These are phyloP conservation scores for Fusarium vanettenii DNA, from an alignment of 2,329 filamentous ascomycete genomes.

Conservation along the genomic window DNA sequence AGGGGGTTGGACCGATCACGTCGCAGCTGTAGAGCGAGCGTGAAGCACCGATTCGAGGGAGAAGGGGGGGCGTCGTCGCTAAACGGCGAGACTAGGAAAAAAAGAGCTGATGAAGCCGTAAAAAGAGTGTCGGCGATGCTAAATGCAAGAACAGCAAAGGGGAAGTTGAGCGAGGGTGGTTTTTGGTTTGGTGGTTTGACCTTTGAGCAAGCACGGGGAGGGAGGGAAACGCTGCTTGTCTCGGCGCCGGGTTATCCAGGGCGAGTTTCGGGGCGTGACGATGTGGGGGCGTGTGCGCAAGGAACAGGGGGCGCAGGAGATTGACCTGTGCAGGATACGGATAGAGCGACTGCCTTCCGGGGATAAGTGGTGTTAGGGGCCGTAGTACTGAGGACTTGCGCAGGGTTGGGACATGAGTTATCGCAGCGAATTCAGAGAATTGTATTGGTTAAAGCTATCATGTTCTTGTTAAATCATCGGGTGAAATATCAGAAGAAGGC, in stretches of 20 bases:
- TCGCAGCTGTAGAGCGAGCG: conserved; percentile 3
- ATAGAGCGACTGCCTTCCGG: conserved; percentile 8
- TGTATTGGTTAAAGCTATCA: neutral
- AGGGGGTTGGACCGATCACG: conserved; percentile 27
- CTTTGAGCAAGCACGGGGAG: conserved; percentile 28
- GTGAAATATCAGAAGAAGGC: neutral
- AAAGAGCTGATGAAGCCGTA: conserved; percentile 32
- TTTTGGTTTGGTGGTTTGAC: conserved; percentile 42
- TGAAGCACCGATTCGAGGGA: conserved; percentile 27
- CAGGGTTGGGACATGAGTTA: neutral
- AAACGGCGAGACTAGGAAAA: conserved; percentile 25
- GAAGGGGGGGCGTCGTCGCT: conserved; percentile 15
- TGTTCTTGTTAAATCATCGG: neutral
- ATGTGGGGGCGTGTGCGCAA: conserved; percentile 22
- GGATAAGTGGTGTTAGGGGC: neutral
- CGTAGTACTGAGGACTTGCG: neutral
- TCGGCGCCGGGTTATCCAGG: conserved; percentile 43
- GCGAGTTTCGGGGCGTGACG: conserved; percentile 24
- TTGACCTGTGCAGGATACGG: conserved; percentile 25
- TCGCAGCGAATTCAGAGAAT: neutral
- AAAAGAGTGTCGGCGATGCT: conserved; percentile 43
- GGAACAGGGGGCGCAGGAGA: conserved; percentile 31
- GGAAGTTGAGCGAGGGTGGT: conserved; percentile 29
- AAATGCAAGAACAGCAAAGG: conserved; percentile 40
- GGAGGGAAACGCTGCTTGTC: conserved; percentile 42